Percentiles rank a stretch among this genome's conserved stretches.
Evolutionary conservation across 1,284 basidiomycete genomes (phyloP).

Genomic region (Chalciporus sp.): DNA sequence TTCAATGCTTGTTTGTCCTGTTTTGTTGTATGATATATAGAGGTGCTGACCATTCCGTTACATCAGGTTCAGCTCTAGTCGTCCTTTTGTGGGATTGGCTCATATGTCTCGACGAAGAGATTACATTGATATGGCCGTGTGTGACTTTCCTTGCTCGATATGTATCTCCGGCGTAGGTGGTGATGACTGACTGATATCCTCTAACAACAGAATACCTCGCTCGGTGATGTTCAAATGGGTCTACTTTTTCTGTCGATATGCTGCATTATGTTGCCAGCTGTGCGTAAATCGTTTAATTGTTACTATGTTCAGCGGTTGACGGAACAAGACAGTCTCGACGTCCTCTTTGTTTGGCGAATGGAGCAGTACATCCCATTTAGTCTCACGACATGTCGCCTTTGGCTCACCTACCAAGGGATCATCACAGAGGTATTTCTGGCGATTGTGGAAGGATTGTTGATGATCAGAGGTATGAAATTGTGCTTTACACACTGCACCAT

Average conservation of each 20-base stretch:
- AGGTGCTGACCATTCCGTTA: neutral
- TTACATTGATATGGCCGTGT: conserved; percentile 20
- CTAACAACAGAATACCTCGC: conserved; percentile 12
- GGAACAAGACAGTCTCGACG: conserved; percentile 1
- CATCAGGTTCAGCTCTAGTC: conserved; percentile 7
- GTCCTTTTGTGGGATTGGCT: conserved; percentile 19
- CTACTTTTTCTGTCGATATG: conserved; percentile 13
- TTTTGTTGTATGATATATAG: neutral
- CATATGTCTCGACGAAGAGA: conserved; percentile 15
- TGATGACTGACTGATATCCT: neutral
- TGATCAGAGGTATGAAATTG: conserved; percentile 8
- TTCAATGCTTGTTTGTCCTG: conserved; percentile 13
- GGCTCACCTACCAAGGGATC: conserved; percentile 16
- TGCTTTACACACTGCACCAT: neutral
- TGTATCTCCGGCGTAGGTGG: neutral
- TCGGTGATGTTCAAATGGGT: conserved; percentile 9
- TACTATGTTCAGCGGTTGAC: neutral
- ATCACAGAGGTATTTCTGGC: conserved; percentile 6
- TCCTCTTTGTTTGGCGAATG: conserved; percentile 10
- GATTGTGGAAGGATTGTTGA: conserved; percentile 15
- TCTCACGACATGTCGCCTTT: conserved; percentile 6
- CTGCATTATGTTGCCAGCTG: conserved; percentile 11
- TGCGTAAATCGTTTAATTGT: conserved; percentile 1
- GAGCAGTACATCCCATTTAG: conserved; percentile 6
- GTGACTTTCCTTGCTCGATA: neutral